These are phyloP conservation scores for Penicillium longicatenatum DNA, from an alignment of 495 filamentous ascomycete species.

Conservation along the genomic window DNA sequence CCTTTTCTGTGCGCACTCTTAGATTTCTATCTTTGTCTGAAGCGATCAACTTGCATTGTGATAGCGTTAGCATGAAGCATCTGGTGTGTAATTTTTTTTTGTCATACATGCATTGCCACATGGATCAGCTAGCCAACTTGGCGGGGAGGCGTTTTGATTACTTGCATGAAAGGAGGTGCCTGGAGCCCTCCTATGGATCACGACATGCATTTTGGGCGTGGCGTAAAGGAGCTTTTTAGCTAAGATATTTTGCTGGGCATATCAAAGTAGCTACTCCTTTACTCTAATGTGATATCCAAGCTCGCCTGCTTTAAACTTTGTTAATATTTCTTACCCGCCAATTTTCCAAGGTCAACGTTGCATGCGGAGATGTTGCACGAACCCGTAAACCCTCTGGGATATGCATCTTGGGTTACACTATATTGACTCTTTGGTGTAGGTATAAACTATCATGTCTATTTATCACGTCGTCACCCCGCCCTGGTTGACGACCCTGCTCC, in stretches of 20 bases:
- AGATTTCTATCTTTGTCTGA: constrained; percentile 14
- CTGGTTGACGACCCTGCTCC: no score
- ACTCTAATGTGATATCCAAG: constrained; percentile 9
- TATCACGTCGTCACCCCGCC: no score
- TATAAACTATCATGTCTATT: no score
- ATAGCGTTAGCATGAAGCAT: constrained; percentile 27
- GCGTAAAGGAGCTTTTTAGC: constrained; percentile 8
- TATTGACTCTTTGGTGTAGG: background rate
- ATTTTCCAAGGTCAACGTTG: background rate
- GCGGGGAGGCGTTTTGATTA: constrained; percentile 24
- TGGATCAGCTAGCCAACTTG: constrained; percentile 4
- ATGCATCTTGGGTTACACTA: background rate
- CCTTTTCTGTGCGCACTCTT: constrained; percentile 1
- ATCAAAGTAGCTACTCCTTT: background rate
- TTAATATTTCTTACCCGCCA: background rate
- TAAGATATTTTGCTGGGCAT: constrained; percentile 2
- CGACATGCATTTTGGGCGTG: constrained; percentile 24
- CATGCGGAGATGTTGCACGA: background rate
- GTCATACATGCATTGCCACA: constrained; percentile 20
- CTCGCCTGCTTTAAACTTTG: background rate
- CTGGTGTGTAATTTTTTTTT: constrained; percentile 14
- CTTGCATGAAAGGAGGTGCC: constrained; percentile 27
- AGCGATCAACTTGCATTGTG: constrained; percentile 30
- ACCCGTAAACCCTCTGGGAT: background rate
- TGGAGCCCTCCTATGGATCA: constrained; percentile 26